These are phyloP conservation scores for Globisporangium takayamanum DNA, from an alignment of 352 stramenopile genomes.

Conservation along the genomic window DNA sequence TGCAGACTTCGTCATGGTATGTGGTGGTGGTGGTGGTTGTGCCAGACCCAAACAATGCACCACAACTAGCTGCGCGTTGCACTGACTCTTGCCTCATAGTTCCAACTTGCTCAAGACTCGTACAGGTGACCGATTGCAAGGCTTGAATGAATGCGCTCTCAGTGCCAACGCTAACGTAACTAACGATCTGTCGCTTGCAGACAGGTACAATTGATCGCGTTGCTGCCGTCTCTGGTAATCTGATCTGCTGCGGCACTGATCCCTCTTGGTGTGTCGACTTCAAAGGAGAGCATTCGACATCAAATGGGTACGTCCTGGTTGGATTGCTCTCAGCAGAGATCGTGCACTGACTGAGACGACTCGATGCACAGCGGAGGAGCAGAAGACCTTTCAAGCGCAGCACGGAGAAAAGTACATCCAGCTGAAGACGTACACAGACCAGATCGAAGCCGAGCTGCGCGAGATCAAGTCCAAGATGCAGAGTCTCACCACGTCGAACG, in stretches of 20 bases:
- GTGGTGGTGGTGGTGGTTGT: not conserved
- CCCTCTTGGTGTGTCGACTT: no score
- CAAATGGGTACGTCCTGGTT: slow-evolving; percentile 45
- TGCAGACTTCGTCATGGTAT: slow-evolving; percentile 76
- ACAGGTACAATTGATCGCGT: slow-evolving; percentile 28
- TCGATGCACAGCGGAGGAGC: slow-evolving; percentile 49
- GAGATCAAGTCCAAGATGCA: slow-evolving; percentile 82
- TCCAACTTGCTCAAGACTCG: slow-evolving; percentile 78
- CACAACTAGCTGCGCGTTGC: not conserved
- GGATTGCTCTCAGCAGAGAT: no score
- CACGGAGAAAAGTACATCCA: slow-evolving; percentile 85
- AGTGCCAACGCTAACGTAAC: not conserved
- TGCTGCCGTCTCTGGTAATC: slow-evolving; percentile 2
- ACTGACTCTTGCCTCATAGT: slow-evolving; percentile 29
- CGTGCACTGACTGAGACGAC: not conserved
- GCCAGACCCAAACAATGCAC: no score
- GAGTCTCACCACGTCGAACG: slow-evolving; percentile 58
- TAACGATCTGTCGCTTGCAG: slow-evolving; percentile 16
- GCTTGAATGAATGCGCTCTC: not conserved
- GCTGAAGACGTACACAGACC: slow-evolving; percentile 81
- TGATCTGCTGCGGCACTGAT: not conserved
- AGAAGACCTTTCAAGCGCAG: slow-evolving; percentile 73
- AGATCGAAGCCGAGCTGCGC: slow-evolving; percentile 72
- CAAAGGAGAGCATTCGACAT: slow-evolving; percentile 59
- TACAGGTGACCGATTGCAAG: slow-evolving; percentile 37